Evolutionary conservation across 805 yeast species (phyloP).

Genomic region (Teunomyces tritomae): DNA sequence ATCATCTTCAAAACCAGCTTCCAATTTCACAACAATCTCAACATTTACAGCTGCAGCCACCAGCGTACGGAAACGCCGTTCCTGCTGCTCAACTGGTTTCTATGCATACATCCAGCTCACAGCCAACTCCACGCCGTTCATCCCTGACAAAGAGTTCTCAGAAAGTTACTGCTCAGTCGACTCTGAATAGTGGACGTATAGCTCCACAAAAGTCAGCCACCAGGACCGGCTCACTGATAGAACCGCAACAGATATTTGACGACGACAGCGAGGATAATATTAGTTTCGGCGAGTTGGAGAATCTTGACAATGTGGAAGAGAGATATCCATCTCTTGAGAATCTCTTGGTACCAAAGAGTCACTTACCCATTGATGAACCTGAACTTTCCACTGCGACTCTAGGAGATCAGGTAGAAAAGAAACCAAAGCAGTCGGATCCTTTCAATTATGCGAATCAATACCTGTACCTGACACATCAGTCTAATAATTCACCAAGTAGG

Average conservation of each 20-base stretch:
- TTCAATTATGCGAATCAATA: slow-evolving; percentile 19
- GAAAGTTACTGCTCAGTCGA: background rate
- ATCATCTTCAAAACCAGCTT: background rate
- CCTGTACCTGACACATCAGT: slow-evolving; percentile 12
- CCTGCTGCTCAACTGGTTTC: background rate
- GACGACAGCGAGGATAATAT: slow-evolving; percentile 1
- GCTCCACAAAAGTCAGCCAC: slow-evolving; percentile 1
- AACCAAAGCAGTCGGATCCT: slow-evolving; percentile 19
- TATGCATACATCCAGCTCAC: background rate
- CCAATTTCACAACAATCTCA: background rate
- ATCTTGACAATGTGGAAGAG: slow-evolving; percentile 46
- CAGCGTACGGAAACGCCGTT: background rate
- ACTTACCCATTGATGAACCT: background rate
- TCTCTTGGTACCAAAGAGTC: slow-evolving; percentile 6
- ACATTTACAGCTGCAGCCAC: background rate
- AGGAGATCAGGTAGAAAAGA: slow-evolving; percentile 4
- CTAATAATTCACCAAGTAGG: background rate
- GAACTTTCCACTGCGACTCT: background rate
- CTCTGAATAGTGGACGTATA: background rate
- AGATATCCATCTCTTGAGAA: slow-evolving; percentile 51
- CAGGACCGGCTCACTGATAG: slow-evolving; percentile 1
- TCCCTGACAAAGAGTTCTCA: slow-evolving; percentile 3
- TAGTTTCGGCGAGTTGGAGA: slow-evolving; percentile 34
- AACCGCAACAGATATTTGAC: slow-evolving; percentile 1
- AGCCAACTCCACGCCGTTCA: slow-evolving; percentile 1